phyloP scores from a whole-genome alignment of 2,329 filamentous ascomycete genomes.

The Metarhizium brunneum region DNA sequence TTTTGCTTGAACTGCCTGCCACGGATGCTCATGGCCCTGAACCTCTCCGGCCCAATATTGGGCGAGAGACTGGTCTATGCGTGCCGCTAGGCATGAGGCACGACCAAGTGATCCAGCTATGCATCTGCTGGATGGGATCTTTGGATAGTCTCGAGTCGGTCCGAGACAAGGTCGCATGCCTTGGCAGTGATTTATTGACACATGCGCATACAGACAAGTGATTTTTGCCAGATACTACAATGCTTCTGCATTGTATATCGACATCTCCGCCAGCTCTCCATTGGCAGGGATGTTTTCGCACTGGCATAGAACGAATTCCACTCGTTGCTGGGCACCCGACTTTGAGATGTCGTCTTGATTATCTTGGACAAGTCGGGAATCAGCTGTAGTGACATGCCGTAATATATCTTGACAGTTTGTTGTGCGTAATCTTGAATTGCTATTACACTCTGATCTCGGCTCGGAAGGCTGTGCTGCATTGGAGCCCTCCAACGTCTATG shows the following conservation, averaged over 20 bases:
- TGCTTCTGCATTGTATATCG: conserved; percentile 31
- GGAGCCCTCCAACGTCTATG: too few species aligned
- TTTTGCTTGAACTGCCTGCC: background rate
- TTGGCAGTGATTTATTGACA: background rate
- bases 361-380: conserved; percentile 45
- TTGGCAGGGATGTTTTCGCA: conserved; percentile 46
- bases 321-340: conserved; percentile 49
- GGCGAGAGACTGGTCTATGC: background rate
- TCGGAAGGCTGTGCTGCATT: background rate
- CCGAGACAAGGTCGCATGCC: background rate
- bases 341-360: conserved; percentile 46
- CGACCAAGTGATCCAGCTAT: background rate
- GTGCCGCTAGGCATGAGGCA: background rate
- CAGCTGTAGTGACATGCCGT: conserved; percentile 46
- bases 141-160: background rate
- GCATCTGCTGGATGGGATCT: background rate
- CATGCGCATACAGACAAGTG: conserved; percentile 2
- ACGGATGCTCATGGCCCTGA: background rate
- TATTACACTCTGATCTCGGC: background rate
- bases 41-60: background rate
- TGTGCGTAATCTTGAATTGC: background rate
- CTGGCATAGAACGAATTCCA: conserved; percentile 41
- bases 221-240: conserved; percentile 26
- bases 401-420: background rate
- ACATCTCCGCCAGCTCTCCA: conserved; percentile 35